Conservation (phyloP, 345 rosid genomes). For the Lepidium sativum region DNA sequence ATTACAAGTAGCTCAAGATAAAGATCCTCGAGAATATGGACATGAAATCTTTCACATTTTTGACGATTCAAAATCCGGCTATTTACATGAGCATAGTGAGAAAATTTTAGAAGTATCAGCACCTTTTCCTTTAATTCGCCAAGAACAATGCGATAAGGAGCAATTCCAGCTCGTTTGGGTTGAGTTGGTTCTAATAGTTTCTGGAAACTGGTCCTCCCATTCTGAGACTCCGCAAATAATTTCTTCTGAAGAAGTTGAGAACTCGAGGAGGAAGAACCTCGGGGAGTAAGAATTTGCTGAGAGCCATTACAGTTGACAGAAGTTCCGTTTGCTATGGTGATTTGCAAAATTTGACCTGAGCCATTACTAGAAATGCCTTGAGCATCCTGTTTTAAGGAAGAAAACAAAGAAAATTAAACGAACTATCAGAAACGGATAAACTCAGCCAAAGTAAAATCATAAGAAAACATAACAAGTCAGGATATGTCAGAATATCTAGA, state of each 20-base stretch:
- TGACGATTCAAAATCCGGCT: neutral
- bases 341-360: constrained; percentile 13
- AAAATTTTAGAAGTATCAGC: neutral
- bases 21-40: neutral
- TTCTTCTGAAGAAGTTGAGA: constrained; percentile 55
- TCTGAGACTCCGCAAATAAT: constrained; percentile 58
- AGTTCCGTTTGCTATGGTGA: constrained; percentile 38
- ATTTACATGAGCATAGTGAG: neutral
- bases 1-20: neutral
- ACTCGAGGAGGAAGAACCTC: constrained; percentile 34
- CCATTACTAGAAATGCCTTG: constrained; percentile 29
- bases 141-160: constrained; percentile 80
- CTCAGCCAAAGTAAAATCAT: neutral
- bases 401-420: neutral
- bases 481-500: neutral
- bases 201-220: constrained; percentile 82
- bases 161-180: constrained; percentile 62
- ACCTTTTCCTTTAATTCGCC: constrained; percentile 88
- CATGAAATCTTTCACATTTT: neutral
- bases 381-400: constrained; percentile 32
- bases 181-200: constrained; percentile 80
- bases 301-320: constrained; percentile 33
- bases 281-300: constrained; percentile 32
- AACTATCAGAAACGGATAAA: neutral
- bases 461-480: neutral